These are phyloP conservation scores for Porogramme epimiltina DNA, from an alignment of 1,284 basidiomycete genomes.

Conservation along the genomic window DNA sequence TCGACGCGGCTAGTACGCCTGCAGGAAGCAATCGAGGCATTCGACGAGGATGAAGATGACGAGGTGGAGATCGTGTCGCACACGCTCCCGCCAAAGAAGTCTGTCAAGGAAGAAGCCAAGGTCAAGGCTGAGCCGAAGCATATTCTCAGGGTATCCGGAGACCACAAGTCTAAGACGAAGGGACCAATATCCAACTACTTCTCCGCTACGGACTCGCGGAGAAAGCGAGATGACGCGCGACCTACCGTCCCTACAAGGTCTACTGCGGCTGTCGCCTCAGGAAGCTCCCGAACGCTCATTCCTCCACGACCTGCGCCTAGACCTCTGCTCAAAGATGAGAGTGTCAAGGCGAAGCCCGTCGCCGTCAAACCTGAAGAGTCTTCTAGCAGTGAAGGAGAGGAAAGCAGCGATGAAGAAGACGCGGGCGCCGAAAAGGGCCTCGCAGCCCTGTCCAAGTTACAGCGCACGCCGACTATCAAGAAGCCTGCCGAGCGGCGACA, in stretches of 20 bases:
- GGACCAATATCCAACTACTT: constrained; percentile 33
- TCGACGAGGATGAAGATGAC: constrained; percentile 64
- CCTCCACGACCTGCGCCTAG: background rate
- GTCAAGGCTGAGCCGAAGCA: constrained; percentile 8
- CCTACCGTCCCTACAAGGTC: constrained; percentile 18
- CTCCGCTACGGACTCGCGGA: constrained; percentile 40
- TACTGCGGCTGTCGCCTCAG: background rate
- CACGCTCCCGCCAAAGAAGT: constrained; percentile 5
- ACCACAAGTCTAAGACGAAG: constrained; percentile 14
- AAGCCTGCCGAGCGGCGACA: constrained; percentile 64
- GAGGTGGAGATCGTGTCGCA: constrained; percentile 37
- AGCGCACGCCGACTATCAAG: constrained; percentile 55
- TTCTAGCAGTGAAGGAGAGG: constrained; percentile 39
- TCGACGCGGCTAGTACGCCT: constrained; percentile 55
- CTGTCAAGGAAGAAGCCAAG: constrained; percentile 12
- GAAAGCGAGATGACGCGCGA: constrained; percentile 27
- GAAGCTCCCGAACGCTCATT: constrained; percentile 6
- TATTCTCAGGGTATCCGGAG: constrained; percentile 13
- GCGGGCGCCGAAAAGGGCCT: constrained; percentile 57
- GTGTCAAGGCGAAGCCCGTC: constrained; percentile 6
- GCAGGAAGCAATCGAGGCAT: constrained; percentile 58
- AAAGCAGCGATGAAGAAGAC: constrained; percentile 58
- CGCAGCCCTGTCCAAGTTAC: constrained; percentile 62
- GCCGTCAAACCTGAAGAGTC: constrained; percentile 26
- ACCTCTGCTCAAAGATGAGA: constrained; percentile 14